These are phyloP conservation scores for Thraustochytrium aureum DNA, from an alignment of 352 stramenopile species.

Conservation along the genomic window DNA sequence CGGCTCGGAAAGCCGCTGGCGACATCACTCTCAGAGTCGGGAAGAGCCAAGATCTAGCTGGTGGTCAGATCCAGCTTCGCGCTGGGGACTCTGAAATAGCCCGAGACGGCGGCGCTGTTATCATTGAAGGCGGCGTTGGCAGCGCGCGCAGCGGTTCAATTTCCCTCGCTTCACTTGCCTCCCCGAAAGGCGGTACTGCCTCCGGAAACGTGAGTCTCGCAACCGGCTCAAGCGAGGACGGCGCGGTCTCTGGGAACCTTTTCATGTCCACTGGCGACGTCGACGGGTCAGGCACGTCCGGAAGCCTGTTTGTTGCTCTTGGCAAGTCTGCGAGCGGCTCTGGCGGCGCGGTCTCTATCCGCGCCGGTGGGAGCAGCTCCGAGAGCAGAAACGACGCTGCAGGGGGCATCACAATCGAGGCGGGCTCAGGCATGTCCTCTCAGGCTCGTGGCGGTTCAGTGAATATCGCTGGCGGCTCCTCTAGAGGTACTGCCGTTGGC, in stretches of 20 bases:
- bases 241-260: too few relatives aligned
- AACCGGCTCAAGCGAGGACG: too few relatives aligned
- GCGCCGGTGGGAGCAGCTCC: slow-evolving; percentile 43
- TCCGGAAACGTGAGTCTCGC: slow-evolving; percentile 6
- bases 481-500: neutral
- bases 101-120: neutral
- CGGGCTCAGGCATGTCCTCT: too few relatives aligned
- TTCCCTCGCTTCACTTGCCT: neutral
- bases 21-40: slow-evolving; percentile 13
- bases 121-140: neutral
- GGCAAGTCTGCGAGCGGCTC: slow-evolving; percentile 60
- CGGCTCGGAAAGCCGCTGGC: neutral
- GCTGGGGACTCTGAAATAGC: neutral
- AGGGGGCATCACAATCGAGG: too few relatives aligned
- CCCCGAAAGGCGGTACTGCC: neutral
- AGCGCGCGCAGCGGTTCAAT: neutral
- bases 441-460: neutral
- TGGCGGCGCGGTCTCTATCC: slow-evolving; percentile 56
- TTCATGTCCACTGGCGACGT: too few relatives aligned
- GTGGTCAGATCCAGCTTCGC: neutral
- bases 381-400: too few relatives aligned
- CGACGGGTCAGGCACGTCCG: too few relatives aligned
- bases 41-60: neutral
- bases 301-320: slow-evolving; percentile 68
- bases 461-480: neutral